Conservation (phyloP, 352 stramenopile species). For the Globisporangium spinosum region DNA sequence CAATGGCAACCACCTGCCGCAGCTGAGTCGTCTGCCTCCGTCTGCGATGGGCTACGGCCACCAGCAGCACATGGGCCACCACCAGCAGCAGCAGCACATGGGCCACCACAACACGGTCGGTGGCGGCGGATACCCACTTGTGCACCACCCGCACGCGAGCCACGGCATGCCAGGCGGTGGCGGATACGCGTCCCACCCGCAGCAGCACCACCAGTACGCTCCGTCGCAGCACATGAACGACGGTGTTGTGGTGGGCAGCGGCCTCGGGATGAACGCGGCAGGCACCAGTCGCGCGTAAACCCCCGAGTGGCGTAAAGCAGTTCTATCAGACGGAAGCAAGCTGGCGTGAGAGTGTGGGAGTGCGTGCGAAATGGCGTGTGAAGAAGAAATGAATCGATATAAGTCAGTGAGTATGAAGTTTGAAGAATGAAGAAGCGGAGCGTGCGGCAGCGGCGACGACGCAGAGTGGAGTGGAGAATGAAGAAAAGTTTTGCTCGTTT, state of each 20-base stretch:
- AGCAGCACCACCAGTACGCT: constrained; percentile 33
- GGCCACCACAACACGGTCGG: constrained; percentile 1
- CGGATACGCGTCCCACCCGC: constrained; percentile 25
- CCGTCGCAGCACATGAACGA: constrained; percentile 41
- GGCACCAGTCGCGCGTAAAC: constrained; percentile 40
- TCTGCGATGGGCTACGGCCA: constrained; percentile 9
- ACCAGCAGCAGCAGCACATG: constrained; percentile 4
- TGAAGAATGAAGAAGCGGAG: constrained; percentile 23
- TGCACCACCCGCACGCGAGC: constrained; percentile 2
- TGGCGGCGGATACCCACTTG: constrained; percentile 6
- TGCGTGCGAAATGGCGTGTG: neutral
- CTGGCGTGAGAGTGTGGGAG: constrained; percentile 8
- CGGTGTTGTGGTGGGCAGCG: constrained; percentile 21
- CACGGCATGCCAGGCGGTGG: neutral
- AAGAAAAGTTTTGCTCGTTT: constrained; percentile 52
- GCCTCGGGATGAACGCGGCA: constrained; percentile 41
- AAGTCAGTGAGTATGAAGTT: constrained; percentile 12
- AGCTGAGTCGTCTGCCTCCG: constrained; percentile 12
- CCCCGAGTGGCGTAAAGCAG: neutral
- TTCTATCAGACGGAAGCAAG: constrained; percentile 3
- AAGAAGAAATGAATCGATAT: constrained; percentile 21
- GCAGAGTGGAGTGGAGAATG: constrained; percentile 7
- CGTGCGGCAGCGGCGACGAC: constrained; percentile 11
- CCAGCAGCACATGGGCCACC: constrained; percentile 6
- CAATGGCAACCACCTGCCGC: constrained; percentile 13